Evolutionary conservation across 768 basidiomycete genomes (phyloP).

Genomic region (Chlorophyllum brunneum): DNA sequence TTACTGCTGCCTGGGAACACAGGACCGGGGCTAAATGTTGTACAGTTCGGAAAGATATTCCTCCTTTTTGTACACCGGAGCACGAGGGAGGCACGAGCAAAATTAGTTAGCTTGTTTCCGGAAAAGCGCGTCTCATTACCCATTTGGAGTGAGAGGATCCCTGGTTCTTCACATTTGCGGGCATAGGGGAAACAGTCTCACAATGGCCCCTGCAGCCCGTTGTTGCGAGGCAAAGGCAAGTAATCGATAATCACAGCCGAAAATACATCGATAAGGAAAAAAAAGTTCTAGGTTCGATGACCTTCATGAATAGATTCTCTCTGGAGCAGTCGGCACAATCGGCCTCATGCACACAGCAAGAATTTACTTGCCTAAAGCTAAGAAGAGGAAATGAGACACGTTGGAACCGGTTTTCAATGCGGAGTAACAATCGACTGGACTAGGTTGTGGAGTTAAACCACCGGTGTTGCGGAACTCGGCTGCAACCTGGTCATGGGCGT

Average conservation of each 20-base stretch:
- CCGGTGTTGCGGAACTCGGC: constrained; percentile 8
- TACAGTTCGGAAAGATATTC: not conserved
- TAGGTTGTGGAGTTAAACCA: constrained; percentile 6
- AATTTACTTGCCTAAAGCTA: not conserved
- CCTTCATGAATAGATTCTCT: not conserved
- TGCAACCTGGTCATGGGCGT: not conserved
- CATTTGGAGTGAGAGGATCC: constrained; percentile 5
- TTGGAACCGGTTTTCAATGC: constrained; percentile 2
- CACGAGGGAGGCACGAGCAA: constrained; percentile 12
- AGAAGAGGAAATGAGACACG: constrained; percentile 9
- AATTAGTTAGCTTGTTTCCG: constrained; percentile 5
- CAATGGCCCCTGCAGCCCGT: constrained; percentile 5
- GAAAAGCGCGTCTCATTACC: constrained; percentile 6
- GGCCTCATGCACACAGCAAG: constrained; percentile 7
- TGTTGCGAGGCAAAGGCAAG: constrained; percentile 3
- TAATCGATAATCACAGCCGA: constrained; percentile 11
- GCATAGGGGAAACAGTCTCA: constrained; percentile 10
- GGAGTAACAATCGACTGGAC: constrained; percentile 2
- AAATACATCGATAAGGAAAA: constrained; percentile 11
- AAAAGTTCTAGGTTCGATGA: constrained; percentile 2
- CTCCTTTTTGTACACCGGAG: constrained; percentile 10
- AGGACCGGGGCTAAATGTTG: constrained; percentile 1
- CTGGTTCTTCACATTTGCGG: constrained; percentile 12
- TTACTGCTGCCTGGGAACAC: constrained; percentile 10
- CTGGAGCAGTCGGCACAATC: not conserved